Percentiles rank a stretch among this genome's conserved stretches.
Evolutionary conservation across 202 grass and related monocot genomes (phyloP).

Genomic region (Carex arenaria): DNA sequence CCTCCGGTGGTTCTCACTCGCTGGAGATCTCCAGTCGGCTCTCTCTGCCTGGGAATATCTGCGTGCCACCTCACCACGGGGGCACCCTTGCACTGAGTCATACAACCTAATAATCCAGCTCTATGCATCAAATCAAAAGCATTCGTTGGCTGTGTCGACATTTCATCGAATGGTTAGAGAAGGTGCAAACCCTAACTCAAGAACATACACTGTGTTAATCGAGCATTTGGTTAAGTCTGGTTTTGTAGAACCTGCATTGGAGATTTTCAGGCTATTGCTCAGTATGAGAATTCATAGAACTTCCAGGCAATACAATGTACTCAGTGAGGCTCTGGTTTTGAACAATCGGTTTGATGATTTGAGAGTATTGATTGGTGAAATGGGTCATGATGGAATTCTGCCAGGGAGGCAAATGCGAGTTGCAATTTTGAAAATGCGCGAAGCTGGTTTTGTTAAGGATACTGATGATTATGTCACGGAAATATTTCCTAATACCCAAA

Average conservation of each 20-base stretch:
- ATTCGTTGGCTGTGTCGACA: constrained; percentile 44
- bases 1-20: constrained; percentile 48
- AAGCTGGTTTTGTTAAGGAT: constrained; percentile 40
- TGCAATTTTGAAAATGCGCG: constrained; percentile 50
- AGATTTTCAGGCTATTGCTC: constrained; percentile 57
- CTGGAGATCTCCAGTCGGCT: constrained; percentile 43
- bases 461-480: constrained; percentile 58
- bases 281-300: constrained; percentile 50
- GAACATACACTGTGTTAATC: constrained; percentile 72
- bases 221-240: constrained; percentile 48
- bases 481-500: constrained; percentile 47
- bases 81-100: constrained; percentile 46
- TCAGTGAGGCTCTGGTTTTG: constrained; percentile 39
- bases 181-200: constrained; percentile 63
- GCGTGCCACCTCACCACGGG: neutral
- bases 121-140: constrained; percentile 33
- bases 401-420: constrained; percentile 45
- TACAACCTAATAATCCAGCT: constrained; percentile 67
- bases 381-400: constrained; percentile 66
- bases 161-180: constrained; percentile 57
- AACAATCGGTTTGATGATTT: constrained; percentile 47
- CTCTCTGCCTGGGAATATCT: constrained; percentile 38
- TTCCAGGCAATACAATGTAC: constrained; percentile 67
- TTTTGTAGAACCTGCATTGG: constrained; percentile 46
- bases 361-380: constrained; percentile 48